Evolutionary conservation across 2,329 filamentous ascomycete species (phyloP).

Genomic region (Sclerotinia glacialis): DNA sequence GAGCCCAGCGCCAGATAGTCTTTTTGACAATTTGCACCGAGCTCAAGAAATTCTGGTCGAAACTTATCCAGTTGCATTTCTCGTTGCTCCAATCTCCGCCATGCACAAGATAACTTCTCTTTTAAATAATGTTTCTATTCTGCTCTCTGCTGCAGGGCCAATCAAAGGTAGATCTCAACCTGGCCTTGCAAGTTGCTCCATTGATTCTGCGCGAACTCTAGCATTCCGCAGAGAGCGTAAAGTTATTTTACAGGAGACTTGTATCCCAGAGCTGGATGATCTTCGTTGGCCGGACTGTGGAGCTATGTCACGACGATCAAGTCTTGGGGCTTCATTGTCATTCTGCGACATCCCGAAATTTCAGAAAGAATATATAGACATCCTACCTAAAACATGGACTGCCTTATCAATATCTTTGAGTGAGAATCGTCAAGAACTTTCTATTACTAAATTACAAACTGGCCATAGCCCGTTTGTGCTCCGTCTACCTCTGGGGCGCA

Average conservation of each 20-base stretch:
- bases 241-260: constrained; percentile 43
- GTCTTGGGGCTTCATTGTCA: constrained; percentile 45
- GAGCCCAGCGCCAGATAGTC: constrained; percentile 37
- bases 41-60: constrained; percentile 65
- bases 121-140: constrained; percentile 62
- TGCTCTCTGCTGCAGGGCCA: constrained; percentile 60
- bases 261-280: constrained; percentile 32
- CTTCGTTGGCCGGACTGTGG: constrained; percentile 42
- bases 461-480: constrained; percentile 79
- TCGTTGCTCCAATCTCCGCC: constrained; percentile 52
- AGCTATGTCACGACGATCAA: constrained; percentile 43
- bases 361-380: constrained; percentile 77
- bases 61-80: constrained; percentile 51
- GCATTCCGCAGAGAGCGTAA: constrained; percentile 64
- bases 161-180: constrained; percentile 49
- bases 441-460: constrained; percentile 79
- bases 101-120: constrained; percentile 63
- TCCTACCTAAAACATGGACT: constrained; percentile 79
- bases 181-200: constrained; percentile 59
- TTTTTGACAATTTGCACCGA: constrained; percentile 50
- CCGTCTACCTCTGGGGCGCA: constrained; percentile 78
- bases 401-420: constrained; percentile 82
- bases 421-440: constrained; percentile 78
- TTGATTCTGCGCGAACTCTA: constrained; percentile 68
- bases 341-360: constrained; percentile 58